Percentiles rank a stretch among this genome's conserved stretches.
Evolutionary conservation across 1,284 basidiomycete species (phyloP).

Genomic region (Sporisorium iseilematis-ciliati): DNA sequence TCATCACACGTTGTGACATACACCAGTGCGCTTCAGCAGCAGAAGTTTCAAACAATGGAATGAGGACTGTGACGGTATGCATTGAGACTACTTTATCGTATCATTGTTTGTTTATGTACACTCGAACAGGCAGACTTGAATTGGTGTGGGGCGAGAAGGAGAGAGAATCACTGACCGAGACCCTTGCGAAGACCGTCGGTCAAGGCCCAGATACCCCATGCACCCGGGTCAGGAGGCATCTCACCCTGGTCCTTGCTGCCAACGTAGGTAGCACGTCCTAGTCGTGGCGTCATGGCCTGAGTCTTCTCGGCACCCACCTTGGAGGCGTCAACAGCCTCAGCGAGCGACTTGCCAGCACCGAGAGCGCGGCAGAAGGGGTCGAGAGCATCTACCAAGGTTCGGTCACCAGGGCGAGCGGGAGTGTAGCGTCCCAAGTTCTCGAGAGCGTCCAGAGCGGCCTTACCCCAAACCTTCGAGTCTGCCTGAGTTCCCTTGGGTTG

Average conservation of each 20-base stretch:
- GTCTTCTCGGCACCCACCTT: conserved; percentile 73
- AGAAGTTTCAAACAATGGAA: not conserved
- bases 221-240: conserved; percentile 74
- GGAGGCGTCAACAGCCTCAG: conserved; percentile 70
- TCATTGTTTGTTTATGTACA: not conserved
- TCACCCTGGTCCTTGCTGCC: conserved; percentile 65
- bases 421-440: conserved; percentile 72
- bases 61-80: conserved; percentile 3
- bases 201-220: conserved; percentile 73
- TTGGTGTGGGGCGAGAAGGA: not conserved
- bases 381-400: conserved; percentile 75
- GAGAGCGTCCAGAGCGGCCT: conserved; percentile 60
- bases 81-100: not conserved
- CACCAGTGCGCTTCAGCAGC: not conserved
- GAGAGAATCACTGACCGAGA: conserved; percentile 36
- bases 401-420: conserved; percentile 74
- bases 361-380: conserved; percentile 72
- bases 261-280: conserved; percentile 75
- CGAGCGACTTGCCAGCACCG: conserved; percentile 62
- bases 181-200: conserved; percentile 65
- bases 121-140: not conserved
- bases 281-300: conserved; percentile 72
- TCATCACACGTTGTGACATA: not conserved
- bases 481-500: conserved; percentile 50
- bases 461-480: conserved; percentile 60